Conservation (phyloP, 768 basidiomycete species). For the Kwoniella heveanensis region DNA sequence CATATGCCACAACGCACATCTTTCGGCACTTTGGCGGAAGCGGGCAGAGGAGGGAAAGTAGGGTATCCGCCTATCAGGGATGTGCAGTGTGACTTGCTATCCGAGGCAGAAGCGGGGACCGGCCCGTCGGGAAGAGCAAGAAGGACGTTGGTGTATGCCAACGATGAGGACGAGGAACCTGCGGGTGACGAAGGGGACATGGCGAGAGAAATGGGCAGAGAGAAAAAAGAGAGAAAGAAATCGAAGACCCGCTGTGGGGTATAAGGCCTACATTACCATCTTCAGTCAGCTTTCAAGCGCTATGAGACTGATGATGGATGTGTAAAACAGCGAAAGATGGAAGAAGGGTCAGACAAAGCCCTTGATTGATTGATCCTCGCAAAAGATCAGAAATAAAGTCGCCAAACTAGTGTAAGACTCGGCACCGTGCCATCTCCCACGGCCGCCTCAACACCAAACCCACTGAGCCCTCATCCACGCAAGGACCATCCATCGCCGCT, state of each 20-base stretch:
- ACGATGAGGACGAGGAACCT: slow-evolving; percentile 43
- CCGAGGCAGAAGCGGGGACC: slow-evolving; percentile 34
- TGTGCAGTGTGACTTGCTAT: slow-evolving; percentile 36
- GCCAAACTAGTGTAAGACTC: slow-evolving; percentile 52
- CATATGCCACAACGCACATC: slow-evolving; percentile 45
- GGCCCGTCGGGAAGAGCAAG: slow-evolving; percentile 52
- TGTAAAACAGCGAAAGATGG: neutral
- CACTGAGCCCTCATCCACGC: slow-evolving; percentile 22
- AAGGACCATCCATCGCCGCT: slow-evolving; percentile 20
- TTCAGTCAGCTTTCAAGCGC: neutral
- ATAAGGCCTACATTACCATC: neutral
- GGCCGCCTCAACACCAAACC: slow-evolving; percentile 3
- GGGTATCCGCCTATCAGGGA: slow-evolving; percentile 54
- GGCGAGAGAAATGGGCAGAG: neutral
- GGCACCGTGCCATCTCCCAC: slow-evolving; percentile 27
- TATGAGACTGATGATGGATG: neutral
- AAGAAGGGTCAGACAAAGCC: neutral
- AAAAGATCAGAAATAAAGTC: slow-evolving; percentile 44
- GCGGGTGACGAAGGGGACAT: slow-evolving; percentile 47
- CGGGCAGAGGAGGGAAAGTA: slow-evolving; percentile 42
- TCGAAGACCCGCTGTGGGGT: neutral
- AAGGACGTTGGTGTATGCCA: slow-evolving; percentile 42
- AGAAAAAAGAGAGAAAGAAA: neutral
- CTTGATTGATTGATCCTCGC: slow-evolving; percentile 1
- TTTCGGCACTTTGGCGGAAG: slow-evolving; percentile 24